Conservation (phyloP, 139 green algal species). For the Ulvella scutata region DNA sequence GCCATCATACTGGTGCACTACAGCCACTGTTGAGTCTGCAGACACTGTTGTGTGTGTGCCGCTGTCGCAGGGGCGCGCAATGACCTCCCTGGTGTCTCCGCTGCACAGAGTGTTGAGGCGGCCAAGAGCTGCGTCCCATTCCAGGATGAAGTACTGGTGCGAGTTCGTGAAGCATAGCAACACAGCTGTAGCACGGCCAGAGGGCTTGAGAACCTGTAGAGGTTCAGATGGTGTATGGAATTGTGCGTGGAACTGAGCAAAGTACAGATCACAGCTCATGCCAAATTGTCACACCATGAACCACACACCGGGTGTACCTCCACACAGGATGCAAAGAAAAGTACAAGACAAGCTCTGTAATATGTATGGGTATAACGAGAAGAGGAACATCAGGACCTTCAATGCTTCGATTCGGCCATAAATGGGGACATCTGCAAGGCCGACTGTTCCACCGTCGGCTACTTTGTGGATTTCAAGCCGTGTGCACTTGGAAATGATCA, state of each 20-base stretch:
- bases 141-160: slow-evolving; percentile 82
- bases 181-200: slow-evolving; percentile 35
- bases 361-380: too few species aligned
- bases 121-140: slow-evolving; percentile 6
- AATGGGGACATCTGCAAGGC: slow-evolving; percentile 74
- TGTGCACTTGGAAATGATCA: slow-evolving; percentile 81
- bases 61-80: slow-evolving; percentile 63
- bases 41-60: slow-evolving; percentile 77
- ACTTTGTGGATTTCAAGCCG: slow-evolving; percentile 79
- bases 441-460: slow-evolving; percentile 69
- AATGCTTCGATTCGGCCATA: slow-evolving; percentile 79
- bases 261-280: too few species aligned
- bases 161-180: slow-evolving; percentile 88
- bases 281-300: too few species aligned
- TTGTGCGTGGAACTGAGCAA: too few species aligned
- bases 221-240: too few species aligned
- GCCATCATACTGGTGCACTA: slow-evolving; percentile 90
- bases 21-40: slow-evolving; percentile 56
- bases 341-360: too few species aligned
- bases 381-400: too few species aligned
- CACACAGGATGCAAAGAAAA: too few species aligned
- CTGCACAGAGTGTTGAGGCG: slow-evolving; percentile 41
- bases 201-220: not conserved
- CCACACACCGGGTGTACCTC: too few species aligned
- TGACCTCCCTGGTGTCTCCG: slow-evolving; percentile 64